Base-by-base conservation (phyloP, 441 rosid genomes). In the Croton laevigatus region DNA sequence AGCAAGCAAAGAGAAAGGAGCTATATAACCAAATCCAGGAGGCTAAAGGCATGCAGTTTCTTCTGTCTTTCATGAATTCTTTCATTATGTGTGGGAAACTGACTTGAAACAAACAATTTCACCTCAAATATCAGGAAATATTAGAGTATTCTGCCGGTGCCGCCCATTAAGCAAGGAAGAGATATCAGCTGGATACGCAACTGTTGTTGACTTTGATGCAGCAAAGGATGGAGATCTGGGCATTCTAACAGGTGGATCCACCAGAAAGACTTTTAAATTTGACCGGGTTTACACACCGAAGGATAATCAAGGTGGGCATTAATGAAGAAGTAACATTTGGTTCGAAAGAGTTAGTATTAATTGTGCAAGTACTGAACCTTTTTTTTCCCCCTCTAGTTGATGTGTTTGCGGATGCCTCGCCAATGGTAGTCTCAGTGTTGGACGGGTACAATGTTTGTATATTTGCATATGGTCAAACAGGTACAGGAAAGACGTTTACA, bases 361-460 rank as follows among this genome's bases (percentile, higher is more conserved):
- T 42, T 7, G 6, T 20, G 11, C 12, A 51, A 59, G 59, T 16
- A n/a, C 22, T 71, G 22, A 59, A 66, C 64, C 8, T 7, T 45
- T 70, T 69, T 65, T 8, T 46, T 63, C 71, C 76, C 45, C 45
- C 52, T 58, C 69, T 80, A 93, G 97, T 79, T 64, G 94, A 91
- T 81, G 96, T 91, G 52, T 93, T 88, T 78, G 87, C 84, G 68
- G 97, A 94, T 81, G 88, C 96, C 46, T 86, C 87, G 13, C 95
- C 93, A 17, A 57, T 94, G 82, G 97, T 86, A 68, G 78, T 82
- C 71, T 94, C 97, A 5, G 94, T 94, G 66, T 74, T 91, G 70
- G 98, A 94, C 71, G 97, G 97, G 13, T 94, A 87, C 88, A 90
- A 94, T 73, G 97, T 94, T n/a, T 91, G 97, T 70, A 91, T 94